phyloP scores from a whole-genome alignment of 2,329 filamentous ascomycete species.

The Zelopaecilomyces penicillatus region DNA sequence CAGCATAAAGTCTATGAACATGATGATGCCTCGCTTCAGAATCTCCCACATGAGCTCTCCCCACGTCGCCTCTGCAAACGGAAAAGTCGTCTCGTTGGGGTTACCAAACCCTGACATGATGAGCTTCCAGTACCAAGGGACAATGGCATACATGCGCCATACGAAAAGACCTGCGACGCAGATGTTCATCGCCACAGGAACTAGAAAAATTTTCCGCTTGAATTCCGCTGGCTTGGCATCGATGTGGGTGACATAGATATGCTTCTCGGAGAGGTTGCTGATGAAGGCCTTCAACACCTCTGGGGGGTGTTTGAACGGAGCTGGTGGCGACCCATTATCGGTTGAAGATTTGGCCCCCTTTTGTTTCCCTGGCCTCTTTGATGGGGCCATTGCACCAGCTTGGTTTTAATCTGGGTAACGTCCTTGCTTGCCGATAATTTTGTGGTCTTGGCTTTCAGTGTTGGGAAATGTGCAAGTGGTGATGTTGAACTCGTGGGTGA shows the following conservation, averaged over 20 bases:
- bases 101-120: constrained; percentile 57
- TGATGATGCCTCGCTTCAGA: constrained; percentile 50
- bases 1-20: constrained; percentile 67
- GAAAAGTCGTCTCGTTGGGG: constrained; percentile 57
- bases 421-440: too few species aligned
- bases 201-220: constrained; percentile 75
- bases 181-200: constrained; percentile 71
- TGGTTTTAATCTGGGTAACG: too few species aligned
- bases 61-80: constrained; percentile 48
- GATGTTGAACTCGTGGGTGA: too few species aligned
- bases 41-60: constrained; percentile 48
- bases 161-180: constrained; percentile 55
- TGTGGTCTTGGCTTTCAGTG: too few species aligned
- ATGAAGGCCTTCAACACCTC: constrained; percentile 57
- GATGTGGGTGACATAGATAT: constrained; percentile 80
- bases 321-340: constrained; percentile 34
- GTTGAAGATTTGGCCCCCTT: constrained; percentile 17
- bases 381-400: constrained; percentile 20
- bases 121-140: constrained; percentile 65
- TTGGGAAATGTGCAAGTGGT: too few species aligned
- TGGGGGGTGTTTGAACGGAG: constrained; percentile 62
- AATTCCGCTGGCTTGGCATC: constrained; percentile 61
- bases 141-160: constrained; percentile 59
- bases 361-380: constrained; percentile 25
- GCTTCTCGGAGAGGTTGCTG: constrained; percentile 53